Evolutionary conservation across 805 yeast genomes (phyloP), one percentile per base, ranked within the genome.

Genomic region (Yamadazyma nakazawae): DNA sequence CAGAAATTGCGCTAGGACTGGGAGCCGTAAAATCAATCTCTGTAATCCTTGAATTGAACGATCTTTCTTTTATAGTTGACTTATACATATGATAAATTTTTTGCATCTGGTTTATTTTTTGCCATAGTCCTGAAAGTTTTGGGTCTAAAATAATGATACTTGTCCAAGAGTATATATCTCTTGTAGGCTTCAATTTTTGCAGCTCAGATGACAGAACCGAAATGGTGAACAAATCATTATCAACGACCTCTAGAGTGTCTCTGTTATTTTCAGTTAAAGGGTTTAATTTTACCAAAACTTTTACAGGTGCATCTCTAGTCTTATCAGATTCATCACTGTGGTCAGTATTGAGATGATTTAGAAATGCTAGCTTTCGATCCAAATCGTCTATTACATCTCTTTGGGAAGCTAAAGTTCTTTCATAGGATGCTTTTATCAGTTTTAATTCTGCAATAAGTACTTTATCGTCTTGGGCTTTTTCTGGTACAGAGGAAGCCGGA

Each of bases 41-140:
- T 37, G 55, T 60, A 32, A 60, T 54, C 31, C 47, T 51, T 19
- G 42, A 41, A 18, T 41, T 43, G 36, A 46, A 37, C 35, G 19
- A 34, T 32, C 52, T 49, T 34, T 37, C 40, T 40, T 43, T 39
- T 30, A 47, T 52, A 5, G 52, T 36, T 48, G 61, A 57, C 50
- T 70, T 71, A 56, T 67, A 72, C 37, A 61, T 50, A 46, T 66
- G 69, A 55, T 72, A 72, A 11, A 67, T 58, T 42, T 68, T 70
- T 51, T 71, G 77, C 48, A 72, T 55, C 42, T 61, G 66, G 28
- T 70, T 67, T 49, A 72, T 70, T 40, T 64, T 67, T 45, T 54
- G 61, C 77, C 77, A 72, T 38, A 72, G 58, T 2, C 63, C 55
- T 14, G 74, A 66, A 34, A 72, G 59, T 37, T 68, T 70, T 0